Percentiles rank a stretch among this genome's conserved stretches.
Evolutionary conservation across 495 filamentous ascomycete genomes (phyloP).

Genomic region (Lasiosphaeria ovina): DNA sequence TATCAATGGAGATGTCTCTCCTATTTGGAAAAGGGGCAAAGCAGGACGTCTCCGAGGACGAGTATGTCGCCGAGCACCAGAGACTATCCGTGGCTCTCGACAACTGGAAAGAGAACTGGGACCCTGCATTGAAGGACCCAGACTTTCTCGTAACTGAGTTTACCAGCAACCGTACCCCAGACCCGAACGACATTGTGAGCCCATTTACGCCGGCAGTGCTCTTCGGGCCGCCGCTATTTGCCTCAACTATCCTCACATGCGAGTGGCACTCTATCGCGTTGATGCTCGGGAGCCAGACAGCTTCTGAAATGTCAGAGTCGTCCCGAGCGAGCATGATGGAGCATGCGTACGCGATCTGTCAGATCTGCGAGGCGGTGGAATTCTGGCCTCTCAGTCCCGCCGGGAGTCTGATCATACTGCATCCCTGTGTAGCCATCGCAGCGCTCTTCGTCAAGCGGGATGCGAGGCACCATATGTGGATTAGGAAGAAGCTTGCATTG

Average conservation of each 20-base stretch:
- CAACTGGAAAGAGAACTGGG: slow-evolving; percentile 56
- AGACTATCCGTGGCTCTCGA: slow-evolving; percentile 53
- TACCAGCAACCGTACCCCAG: slow-evolving; percentile 45
- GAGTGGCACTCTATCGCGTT: slow-evolving; percentile 76
- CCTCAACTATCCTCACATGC: slow-evolving; percentile 65
- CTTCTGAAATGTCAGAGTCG: slow-evolving; percentile 50
- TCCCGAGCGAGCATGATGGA: slow-evolving; percentile 52
- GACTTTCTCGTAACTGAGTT: slow-evolving; percentile 60
- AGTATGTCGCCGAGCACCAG: slow-evolving; percentile 63
- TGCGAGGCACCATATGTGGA: slow-evolving; percentile 73
- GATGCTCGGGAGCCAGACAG: slow-evolving; percentile 75
- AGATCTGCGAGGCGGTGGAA: slow-evolving; percentile 74
- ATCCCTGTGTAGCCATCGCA: slow-evolving; percentile 74
- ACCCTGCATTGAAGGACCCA: slow-evolving; percentile 56
- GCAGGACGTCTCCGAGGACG: slow-evolving; percentile 57
- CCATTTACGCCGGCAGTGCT: slow-evolving; percentile 67
- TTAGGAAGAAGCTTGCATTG: slow-evolving; percentile 70
- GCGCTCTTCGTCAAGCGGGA: slow-evolving; percentile 76
- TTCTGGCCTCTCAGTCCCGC: slow-evolving; percentile 67
- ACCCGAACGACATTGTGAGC: slow-evolving; percentile 65
- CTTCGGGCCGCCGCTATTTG: slow-evolving; percentile 66
- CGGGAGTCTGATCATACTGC: slow-evolving; percentile 68
- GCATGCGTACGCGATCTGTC: slow-evolving; percentile 67
- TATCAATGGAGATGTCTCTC: slow-evolving; percentile 76
- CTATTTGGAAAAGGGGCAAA: slow-evolving; percentile 71